Conservation (phyloP, 2,329 filamentous ascomycete genomes). For the Triangularia setosa region DNA sequence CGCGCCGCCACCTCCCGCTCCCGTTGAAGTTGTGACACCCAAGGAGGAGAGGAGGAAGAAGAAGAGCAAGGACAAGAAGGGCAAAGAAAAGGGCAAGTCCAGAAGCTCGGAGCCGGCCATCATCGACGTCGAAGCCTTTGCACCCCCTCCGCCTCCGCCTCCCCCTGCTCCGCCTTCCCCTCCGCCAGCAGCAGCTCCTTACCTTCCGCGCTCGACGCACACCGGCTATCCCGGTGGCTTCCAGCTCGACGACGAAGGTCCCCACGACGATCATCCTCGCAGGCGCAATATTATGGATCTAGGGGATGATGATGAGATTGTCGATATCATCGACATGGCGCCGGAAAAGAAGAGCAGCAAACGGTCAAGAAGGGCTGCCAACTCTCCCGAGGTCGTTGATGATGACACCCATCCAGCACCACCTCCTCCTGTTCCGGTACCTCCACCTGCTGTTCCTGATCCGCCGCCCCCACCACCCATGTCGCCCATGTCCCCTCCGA, state of each 20-base stretch:
- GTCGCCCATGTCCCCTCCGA: conserved; percentile 35
- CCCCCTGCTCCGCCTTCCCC: conserved; percentile 10
- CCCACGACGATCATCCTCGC: conserved; percentile 28
- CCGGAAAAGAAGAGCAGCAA: conserved; percentile 40
- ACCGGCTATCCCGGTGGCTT: conserved; percentile 54
- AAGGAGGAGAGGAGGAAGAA: conserved; percentile 40
- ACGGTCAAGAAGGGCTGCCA: conserved; percentile 41
- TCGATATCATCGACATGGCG: conserved; percentile 50
- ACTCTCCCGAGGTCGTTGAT: conserved; percentile 34
- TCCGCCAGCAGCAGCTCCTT: neutral
- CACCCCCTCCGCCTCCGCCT: conserved; percentile 18
- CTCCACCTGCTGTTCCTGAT: conserved; percentile 45
- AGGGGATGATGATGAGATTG: conserved; percentile 38
- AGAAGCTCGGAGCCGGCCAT: conserved; percentile 23
- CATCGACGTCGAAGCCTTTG: conserved; percentile 19
- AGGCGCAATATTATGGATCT: neutral
- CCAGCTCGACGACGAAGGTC: conserved; percentile 48
- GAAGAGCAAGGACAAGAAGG: conserved; percentile 28
- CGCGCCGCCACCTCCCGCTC: conserved; percentile 34
- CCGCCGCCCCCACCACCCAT: conserved; percentile 47
- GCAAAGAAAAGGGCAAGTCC: conserved; percentile 39
- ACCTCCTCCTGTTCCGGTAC: conserved; percentile 41
- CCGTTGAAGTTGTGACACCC: conserved; percentile 25
- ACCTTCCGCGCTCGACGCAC: conserved; percentile 9
- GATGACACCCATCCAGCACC: conserved; percentile 35